These are phyloP conservation scores for Gymnopilus junonius DNA, from an alignment of 768 basidiomycete species.

Conservation along the genomic window DNA sequence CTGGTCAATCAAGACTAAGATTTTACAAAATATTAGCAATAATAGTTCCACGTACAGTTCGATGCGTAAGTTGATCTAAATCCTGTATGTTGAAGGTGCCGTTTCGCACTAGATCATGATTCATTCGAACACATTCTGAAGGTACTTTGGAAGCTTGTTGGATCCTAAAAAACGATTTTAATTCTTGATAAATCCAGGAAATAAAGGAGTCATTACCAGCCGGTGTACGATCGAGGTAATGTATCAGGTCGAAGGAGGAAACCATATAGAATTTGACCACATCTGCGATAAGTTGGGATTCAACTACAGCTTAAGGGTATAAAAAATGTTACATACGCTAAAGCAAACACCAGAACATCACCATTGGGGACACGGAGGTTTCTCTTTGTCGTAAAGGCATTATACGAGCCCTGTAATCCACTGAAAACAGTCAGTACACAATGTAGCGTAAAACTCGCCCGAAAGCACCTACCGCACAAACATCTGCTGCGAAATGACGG, in stretches of 20 bases:
- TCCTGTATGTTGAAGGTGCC: conserved; percentile 58
- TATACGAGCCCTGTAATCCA: conserved; percentile 90
- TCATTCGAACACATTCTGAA: conserved; percentile 59
- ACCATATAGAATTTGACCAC: conserved; percentile 85
- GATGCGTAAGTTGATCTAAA: conserved; percentile 56
- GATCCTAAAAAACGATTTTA: conserved; percentile 55
- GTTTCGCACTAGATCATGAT: conserved; percentile 61
- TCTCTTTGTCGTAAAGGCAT: conserved; percentile 69
- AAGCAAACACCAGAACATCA: conserved; percentile 77
- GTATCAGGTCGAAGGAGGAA: conserved; percentile 83
- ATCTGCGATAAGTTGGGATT: conserved; percentile 43
- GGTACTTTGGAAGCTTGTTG: conserved; percentile 69
- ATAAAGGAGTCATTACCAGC: conserved; percentile 54
- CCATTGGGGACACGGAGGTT: conserved; percentile 82
- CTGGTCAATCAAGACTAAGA: conserved; percentile 26
- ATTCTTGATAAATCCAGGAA: not conserved
- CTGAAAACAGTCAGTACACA: conserved; percentile 38
- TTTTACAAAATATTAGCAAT: not conserved
- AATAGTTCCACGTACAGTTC: conserved; percentile 42
- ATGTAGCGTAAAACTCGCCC: not conserved
- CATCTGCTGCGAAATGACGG: conserved; percentile 81
- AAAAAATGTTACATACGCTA: conserved; percentile 56
- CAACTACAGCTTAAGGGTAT: not conserved
- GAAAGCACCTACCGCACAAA: conserved; percentile 74
- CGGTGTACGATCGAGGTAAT: conserved; percentile 74